Evolutionary conservation across 352 stramenopile genomes (phyloP), one percentile per base, ranked within the genome.

Genomic region (Phytophthora multivora): DNA sequence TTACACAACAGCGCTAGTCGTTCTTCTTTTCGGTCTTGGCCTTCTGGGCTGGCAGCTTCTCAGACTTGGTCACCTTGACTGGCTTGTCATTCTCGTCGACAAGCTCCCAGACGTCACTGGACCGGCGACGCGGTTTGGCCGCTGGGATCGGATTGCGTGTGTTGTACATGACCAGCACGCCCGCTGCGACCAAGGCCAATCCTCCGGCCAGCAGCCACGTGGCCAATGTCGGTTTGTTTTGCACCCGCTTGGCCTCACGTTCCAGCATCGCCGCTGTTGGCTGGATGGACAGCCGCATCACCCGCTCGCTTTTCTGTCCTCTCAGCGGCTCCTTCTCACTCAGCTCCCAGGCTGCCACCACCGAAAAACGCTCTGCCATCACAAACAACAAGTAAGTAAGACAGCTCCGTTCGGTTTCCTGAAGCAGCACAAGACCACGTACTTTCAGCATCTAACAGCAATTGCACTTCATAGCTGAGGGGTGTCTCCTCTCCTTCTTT

Each of bases 261-360:
- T 80, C 70, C 57, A 80, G 31, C 55, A 87, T 39, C 26, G 68
- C 63, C 23, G 51, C 63, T 13, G 69, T 71, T 31, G 76, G 73
- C 49, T 79, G 62, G 55, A 90, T 86, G n/a, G 67, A 69, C 43
- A 89, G 66, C 38, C 58, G 66, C 58, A 71, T 69, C 53, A 59
- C 53, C 15, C 74, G 76, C 35, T 57, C 30, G 21, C 51, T 52
- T 51, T 36, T 58, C 48, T 70, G 63, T 45, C 59, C 64, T 55
- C 49, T 35, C 12, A 26, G 40, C 15, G 63, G 68, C 39, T 70
- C 69, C 45, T 73, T 60, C 3, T 59, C 52, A 9, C 65, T 73
- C 43, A 91, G 53, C 38, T 88, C 71, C 82, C 82, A 91, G 6
- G 80, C 80, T n/a, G 71, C 70, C 42, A 91, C 56, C 26, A 91